Evolutionary conservation across 805 yeast genomes (phyloP), one percentile per base, ranked within the genome.

Genomic region (Kodamaea neixiangensis): DNA sequence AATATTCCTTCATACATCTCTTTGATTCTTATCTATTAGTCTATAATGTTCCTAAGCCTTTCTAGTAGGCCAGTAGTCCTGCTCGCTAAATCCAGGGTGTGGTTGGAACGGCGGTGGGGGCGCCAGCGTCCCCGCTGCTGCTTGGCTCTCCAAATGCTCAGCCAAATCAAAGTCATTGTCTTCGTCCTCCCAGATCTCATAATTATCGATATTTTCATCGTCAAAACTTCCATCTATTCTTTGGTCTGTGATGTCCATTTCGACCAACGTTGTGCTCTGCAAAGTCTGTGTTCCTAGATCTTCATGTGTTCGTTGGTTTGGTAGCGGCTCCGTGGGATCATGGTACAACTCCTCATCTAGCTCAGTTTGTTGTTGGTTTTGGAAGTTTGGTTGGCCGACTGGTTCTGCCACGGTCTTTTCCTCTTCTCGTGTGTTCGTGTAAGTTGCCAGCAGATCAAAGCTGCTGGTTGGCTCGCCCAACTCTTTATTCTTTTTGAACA

Each of bases 61-160:
- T 20, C 53, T 31, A 15, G 50, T 43, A 25, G 48, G 75, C 75
- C 79, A 78, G 59, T 80, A 80, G 58, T 79, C 83, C 3, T 69
- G 78, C 6, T 50, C 49, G 13, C 59, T 57, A 57, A 71, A 80
- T 3, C 82, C 82, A 0, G 81, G 76, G 50, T 69, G 72, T 4
- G 75, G 72, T 41, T 66, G 66, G 56, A 80, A 80, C 2, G 73
- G 68, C 10, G 81, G 80, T 1, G 77, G 79, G 18, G 55, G 60
- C 10, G 47, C 60, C 22, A 44, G 47, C 29, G 17, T 42, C 2
- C 29, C 39, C 14, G 52, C 44, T 4, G 38, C 40, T 20, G 39
- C 43, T 29, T 45, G 48, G 44, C 42, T 43, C n/a, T 41, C 39
- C 19, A 37, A 15, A 15, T 48, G 45, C 41, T 49, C 35, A 7